phyloP scores from a whole-genome alignment of 108 stramenopile genomes.

The Nitzschia sp. region DNA sequence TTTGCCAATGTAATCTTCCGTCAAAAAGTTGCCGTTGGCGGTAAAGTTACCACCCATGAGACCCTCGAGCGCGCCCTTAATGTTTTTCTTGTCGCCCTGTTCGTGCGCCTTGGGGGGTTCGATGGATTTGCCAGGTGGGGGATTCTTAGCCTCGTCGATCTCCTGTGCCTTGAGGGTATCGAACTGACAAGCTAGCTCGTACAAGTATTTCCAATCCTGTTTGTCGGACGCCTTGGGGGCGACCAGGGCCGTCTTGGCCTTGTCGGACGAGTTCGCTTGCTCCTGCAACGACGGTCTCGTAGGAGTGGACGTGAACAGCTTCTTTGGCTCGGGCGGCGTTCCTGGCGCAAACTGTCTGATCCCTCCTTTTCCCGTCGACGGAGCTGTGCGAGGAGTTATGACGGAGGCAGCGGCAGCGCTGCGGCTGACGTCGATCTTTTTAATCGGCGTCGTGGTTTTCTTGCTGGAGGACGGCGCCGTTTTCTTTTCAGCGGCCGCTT shows the following conservation, averaged over 20 bases:
- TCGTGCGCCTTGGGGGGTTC: not conserved
- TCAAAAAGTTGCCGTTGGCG: slow-evolving; percentile 37
- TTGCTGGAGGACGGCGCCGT: too few relatives aligned
- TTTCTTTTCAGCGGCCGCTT: too few relatives aligned
- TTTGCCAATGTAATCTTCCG: slow-evolving; percentile 22
- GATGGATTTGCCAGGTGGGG: not conserved
- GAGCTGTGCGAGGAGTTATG: too few relatives aligned
- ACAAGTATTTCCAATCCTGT: slow-evolving; percentile 35
- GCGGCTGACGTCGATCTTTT: too few relatives aligned
- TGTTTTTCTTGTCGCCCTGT: slow-evolving; percentile 18
- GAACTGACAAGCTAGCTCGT: slow-evolving; percentile 29
- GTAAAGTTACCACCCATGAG: slow-evolving; percentile 32
- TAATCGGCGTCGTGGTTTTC: too few relatives aligned
- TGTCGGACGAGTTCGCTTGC: slow-evolving; percentile 5
- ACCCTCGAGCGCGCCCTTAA: slow-evolving; percentile 23
- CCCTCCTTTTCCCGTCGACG: too few relatives aligned
- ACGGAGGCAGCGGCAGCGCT: too few relatives aligned
- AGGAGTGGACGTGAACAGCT: too few relatives aligned
- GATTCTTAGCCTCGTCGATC: slow-evolving; percentile 15
- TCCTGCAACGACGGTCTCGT: too few relatives aligned
- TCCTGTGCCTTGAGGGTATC: slow-evolving; percentile 33
- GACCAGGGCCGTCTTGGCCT: slow-evolving; percentile 6
- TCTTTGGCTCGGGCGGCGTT: too few relatives aligned
- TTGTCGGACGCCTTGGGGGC: slow-evolving; percentile 24
- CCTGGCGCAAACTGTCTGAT: too few relatives aligned